Evolutionary conservation across 805 yeast genomes (phyloP).

Genomic region (Wickerhamiella australiensis): DNA sequence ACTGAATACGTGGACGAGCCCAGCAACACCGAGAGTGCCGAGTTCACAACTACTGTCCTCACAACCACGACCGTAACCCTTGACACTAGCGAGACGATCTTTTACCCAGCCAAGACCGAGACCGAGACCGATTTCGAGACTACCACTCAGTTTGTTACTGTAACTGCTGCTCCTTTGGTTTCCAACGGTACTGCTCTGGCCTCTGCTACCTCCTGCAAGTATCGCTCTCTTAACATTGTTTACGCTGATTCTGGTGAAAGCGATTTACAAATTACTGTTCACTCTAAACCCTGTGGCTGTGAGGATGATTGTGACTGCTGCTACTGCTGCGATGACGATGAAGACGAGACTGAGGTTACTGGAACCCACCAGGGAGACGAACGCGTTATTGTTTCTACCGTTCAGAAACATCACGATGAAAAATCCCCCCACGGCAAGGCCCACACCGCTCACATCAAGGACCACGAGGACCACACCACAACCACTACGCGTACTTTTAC

Average conservation of each 20-base stretch:
- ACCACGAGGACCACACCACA: not conserved
- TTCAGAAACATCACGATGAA: not conserved
- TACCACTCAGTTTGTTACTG: slow-evolving; percentile 5
- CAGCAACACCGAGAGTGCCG: not conserved
- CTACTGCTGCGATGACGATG: slow-evolving; percentile 1
- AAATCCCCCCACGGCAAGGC: not conserved
- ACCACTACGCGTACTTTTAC: not conserved
- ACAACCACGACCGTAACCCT: slow-evolving; percentile 1
- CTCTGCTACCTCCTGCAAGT: not conserved
- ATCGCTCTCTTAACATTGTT: slow-evolving; percentile 14
- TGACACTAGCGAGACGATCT: not conserved
- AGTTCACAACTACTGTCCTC: slow-evolving; percentile 2
- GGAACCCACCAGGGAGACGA: not conserved
- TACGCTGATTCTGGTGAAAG: slow-evolving; percentile 19
- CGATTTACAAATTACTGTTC: slow-evolving; percentile 18
- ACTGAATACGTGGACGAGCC: not conserved
- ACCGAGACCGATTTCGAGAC: slow-evolving; percentile 3
- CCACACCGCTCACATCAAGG: not conserved
- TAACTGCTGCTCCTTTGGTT: not conserved
- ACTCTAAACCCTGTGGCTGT: slow-evolving; percentile 11
- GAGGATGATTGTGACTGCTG: slow-evolving; percentile 10
- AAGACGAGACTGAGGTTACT: not conserved
- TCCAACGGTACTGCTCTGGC: not conserved
- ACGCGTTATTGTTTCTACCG: not conserved
- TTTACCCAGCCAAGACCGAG: slow-evolving; percentile 8